A percentile compares a stretch with the other conserved stretches of the same genome.
These are phyloP conservation scores for Pestalotiopsis sp. DNA, from an alignment of 2,329 filamentous ascomycete species.

Conservation along the genomic window DNA sequence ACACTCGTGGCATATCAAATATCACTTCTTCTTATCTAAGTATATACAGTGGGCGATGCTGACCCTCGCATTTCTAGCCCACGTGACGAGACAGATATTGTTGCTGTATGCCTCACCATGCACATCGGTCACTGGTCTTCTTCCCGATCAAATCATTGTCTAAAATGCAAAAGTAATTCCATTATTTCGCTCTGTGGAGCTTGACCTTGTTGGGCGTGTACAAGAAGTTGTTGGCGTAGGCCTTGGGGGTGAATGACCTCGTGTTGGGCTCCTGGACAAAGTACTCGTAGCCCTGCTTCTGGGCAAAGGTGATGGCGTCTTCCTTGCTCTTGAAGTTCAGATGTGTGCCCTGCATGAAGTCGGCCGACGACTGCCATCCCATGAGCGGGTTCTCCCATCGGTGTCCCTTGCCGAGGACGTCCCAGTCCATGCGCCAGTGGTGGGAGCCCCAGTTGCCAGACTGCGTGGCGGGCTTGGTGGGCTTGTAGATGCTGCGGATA, in stretches of 20 bases:
- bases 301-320: constrained; percentile 90
- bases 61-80: neutral
- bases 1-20: neutral
- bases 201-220: constrained; percentile 87
- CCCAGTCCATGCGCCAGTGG: constrained; percentile 99
- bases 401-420: constrained; percentile 87
- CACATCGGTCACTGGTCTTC: neutral
- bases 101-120: neutral
- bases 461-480: constrained; percentile 92
- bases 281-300: constrained; percentile 99
- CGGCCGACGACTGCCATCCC: constrained; percentile 96
- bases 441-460: constrained; percentile 84
- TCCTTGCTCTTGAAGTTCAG: constrained; percentile 92
- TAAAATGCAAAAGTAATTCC: neutral
- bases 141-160: neutral
- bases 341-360: constrained; percentile 92
- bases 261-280: constrained; percentile 96
- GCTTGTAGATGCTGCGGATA: constrained; percentile 78
- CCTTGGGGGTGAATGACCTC: constrained; percentile 85
- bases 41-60: neutral
- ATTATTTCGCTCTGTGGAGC: constrained; percentile 77
- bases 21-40: neutral
- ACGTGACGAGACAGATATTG: neutral
- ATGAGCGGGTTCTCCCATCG: constrained; percentile 98
- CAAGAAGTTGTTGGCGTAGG: constrained; percentile 95